Percentiles rank a stretch among this genome's conserved stretches.
phyloP scores from a whole-genome alignment of 495 filamentous ascomycete genomes.

The Talaromyces adpressus region DNA sequence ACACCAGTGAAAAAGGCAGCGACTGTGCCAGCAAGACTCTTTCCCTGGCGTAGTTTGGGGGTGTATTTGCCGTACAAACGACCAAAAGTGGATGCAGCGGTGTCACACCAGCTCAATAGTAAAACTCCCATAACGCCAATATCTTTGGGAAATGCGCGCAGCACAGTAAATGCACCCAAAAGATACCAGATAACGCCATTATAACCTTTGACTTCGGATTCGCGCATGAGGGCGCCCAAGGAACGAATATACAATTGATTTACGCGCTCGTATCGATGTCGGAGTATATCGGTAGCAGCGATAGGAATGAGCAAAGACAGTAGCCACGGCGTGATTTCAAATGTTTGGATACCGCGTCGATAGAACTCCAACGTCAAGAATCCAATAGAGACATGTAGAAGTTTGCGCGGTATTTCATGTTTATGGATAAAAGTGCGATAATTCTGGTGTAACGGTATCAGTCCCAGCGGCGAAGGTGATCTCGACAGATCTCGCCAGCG shows the following conservation, averaged over 20 bases:
- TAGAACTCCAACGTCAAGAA: constrained; percentile 86
- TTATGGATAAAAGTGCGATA: constrained; percentile 45
- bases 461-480: constrained; percentile 81
- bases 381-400: constrained; percentile 81
- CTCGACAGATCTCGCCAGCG: constrained; percentile 77
- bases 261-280: constrained; percentile 70
- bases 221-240: constrained; percentile 89
- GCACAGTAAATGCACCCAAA: constrained; percentile 76
- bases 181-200: constrained; percentile 98
- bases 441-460: constrained; percentile 83
- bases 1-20: constrained; percentile 80
- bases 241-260: constrained; percentile 82
- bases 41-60: constrained; percentile 72
- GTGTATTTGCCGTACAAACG: constrained; percentile 84
- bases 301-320: constrained; percentile 84
- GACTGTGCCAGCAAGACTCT: constrained; percentile 82
- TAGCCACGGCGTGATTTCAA: constrained; percentile 72
- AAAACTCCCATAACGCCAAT: constrained; percentile 84
- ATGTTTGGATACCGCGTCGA: constrained; percentile 62
- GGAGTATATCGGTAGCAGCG: constrained; percentile 69
- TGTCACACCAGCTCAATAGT: constrained; percentile 95
- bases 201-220: constrained; percentile 84
- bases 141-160: constrained; percentile 89
- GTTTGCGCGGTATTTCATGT: constrained; percentile 42
- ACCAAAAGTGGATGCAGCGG: constrained; percentile 89